phyloP scores from a whole-genome alignment of 345 rosid genomes.

The Populus deltoides region DNA sequence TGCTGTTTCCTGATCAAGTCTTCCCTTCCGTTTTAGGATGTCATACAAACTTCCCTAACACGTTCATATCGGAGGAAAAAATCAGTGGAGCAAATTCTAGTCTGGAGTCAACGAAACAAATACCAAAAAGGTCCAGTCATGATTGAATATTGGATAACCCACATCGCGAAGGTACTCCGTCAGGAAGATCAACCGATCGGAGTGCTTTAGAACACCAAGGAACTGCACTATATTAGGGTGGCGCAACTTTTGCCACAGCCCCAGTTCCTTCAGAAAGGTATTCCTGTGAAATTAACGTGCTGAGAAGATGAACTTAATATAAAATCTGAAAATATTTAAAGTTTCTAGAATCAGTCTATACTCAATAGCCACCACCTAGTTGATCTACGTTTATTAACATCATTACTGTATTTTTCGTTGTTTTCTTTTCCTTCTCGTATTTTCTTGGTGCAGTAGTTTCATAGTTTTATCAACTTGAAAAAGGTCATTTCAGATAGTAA shows the following conservation, averaged over 20 bases:
- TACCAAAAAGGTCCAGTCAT: background rate
- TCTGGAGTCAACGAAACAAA: background rate
- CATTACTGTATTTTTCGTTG: background rate
- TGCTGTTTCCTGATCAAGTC: slow-evolving; percentile 46
- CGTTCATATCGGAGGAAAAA: slow-evolving; percentile 12
- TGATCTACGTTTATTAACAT: background rate
- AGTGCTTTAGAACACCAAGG: slow-evolving; percentile 59
- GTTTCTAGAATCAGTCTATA: background rate
- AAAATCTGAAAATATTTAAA: background rate
- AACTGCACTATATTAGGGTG: slow-evolving; percentile 74
- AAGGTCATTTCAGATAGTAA: background rate
- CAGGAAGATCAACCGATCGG: slow-evolving; percentile 56
- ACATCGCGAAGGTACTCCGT: slow-evolving; percentile 63
- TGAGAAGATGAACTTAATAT: slow-evolving; percentile 1
- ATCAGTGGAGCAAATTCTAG: slow-evolving; percentile 8
- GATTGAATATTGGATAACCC: slow-evolving; percentile 17
- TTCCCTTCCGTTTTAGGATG: slow-evolving; percentile 50
- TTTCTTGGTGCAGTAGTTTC: background rate
- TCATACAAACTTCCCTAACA: slow-evolving; percentile 60
- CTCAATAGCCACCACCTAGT: too few species aligned
- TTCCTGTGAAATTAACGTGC: slow-evolving; percentile 24
- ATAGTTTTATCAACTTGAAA: background rate
- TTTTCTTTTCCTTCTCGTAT: background rate
- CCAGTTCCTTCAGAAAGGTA: slow-evolving; percentile 54
- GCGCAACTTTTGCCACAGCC: slow-evolving; percentile 59